These are phyloP conservation scores for Cryptococcus depauperatus DNA, from an alignment of 1,284 basidiomycete genomes.

Conservation along the genomic window DNA sequence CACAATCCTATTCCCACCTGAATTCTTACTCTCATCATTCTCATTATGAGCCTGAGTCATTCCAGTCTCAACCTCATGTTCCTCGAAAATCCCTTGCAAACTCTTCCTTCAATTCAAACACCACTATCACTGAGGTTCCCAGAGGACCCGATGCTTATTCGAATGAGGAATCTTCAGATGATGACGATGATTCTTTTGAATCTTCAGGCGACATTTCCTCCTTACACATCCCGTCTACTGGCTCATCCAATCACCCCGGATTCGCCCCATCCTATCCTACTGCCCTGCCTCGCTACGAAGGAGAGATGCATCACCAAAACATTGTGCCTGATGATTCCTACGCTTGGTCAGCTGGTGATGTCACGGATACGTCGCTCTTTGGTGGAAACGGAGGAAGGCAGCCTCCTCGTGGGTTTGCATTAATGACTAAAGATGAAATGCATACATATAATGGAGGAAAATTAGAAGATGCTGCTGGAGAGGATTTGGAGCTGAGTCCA, in stretches of 20 bases:
- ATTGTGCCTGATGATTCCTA: conserved; percentile 1
- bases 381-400: conserved; percentile 4
- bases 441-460: conserved; percentile 38
- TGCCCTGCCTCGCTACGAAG: not conserved
- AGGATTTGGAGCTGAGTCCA: conserved; percentile 13
- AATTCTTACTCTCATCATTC: conserved; percentile 2
- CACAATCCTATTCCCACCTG: conserved; percentile 1
- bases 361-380: not conserved
- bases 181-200: conserved; percentile 3
- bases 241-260: not conserved
- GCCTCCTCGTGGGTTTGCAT: conserved; percentile 14
- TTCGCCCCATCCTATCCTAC: not conserved
- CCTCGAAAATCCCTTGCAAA: not conserved
- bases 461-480: conserved; percentile 34
- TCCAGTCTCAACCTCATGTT: too few relatives aligned
- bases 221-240: not conserved
- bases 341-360: conserved; percentile 1
- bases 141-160: conserved; percentile 1
- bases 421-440: conserved; percentile 44
- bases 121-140: not conserved
- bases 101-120: not conserved
- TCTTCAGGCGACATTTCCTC: conserved; percentile 3
- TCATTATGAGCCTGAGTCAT: too few relatives aligned
- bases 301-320: not conserved
- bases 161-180: not conserved